These are phyloP conservation scores for Hypoxylon rickii DNA, from an alignment of 495 filamentous ascomycete species.

Conservation along the genomic window DNA sequence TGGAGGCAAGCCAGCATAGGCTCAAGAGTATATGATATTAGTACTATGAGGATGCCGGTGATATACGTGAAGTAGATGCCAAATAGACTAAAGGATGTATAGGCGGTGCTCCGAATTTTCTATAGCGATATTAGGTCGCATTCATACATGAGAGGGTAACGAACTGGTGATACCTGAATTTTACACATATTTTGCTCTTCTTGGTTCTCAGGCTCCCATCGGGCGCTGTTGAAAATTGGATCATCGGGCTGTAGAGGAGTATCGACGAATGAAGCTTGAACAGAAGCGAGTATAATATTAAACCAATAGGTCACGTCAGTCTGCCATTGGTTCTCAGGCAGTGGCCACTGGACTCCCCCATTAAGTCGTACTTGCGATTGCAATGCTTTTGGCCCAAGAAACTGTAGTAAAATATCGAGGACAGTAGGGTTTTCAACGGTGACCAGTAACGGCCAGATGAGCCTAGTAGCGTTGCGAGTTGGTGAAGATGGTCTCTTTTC, in stretches of 20 bases:
- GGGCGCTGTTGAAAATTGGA: background rate
- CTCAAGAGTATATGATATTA: constrained; percentile 3
- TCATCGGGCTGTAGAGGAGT: background rate
- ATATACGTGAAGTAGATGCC: constrained; percentile 16
- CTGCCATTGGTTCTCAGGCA: constrained; percentile 24
- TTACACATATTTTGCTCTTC: constrained; percentile 5
- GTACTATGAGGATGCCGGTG: constrained; percentile 1
- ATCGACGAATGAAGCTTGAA: constrained; percentile 1
- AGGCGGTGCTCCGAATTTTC: constrained; percentile 20
- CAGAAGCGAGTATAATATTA: constrained; percentile 2
- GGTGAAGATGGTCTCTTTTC: background rate
- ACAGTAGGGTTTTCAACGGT: background rate
- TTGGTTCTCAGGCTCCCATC: background rate
- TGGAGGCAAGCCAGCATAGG: background rate
- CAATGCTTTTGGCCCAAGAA: background rate
- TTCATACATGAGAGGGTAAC: too few species aligned
- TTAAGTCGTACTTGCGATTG: background rate
- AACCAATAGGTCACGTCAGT: constrained; percentile 9
- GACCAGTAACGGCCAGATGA: background rate
- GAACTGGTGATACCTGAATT: constrained; percentile 20
- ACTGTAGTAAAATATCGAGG: background rate
- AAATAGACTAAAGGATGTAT: constrained; percentile 23
- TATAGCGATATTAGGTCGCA: too few species aligned
- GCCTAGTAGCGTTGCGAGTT: background rate
- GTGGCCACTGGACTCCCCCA: background rate